Conservation (phyloP, 495 filamentous ascomycete species). For the Pyrenula aspistea region DNA sequence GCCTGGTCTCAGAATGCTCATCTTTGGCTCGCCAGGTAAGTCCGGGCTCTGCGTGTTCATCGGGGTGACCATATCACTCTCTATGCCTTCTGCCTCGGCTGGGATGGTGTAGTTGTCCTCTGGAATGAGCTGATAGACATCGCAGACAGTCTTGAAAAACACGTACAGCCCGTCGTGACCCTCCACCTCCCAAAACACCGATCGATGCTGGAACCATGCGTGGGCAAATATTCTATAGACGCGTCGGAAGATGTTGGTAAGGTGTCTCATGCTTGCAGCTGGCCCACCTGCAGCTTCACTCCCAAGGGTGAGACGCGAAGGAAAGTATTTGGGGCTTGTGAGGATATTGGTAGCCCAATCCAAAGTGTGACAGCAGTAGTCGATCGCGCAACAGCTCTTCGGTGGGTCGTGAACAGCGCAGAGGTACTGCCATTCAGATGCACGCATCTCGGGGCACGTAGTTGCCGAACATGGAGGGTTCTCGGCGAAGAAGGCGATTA, state of each 20-base stretch:
- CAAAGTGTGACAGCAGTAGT: conserved; percentile 96
- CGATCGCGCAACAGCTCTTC: conserved; percentile 92
- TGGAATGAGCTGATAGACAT: conserved; percentile 75
- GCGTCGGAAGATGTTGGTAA: conserved; percentile 87
- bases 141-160: conserved; percentile 94
- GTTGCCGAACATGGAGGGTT: conserved; percentile 69
- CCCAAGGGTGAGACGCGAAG: conserved; percentile 67
- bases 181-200: conserved; percentile 96
- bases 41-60: conserved; percentile 18
- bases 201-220: conserved; percentile 94
- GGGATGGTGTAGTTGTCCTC: conserved; percentile 94
- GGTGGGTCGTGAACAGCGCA: conserved; percentile 95
- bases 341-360: conserved; percentile 92
- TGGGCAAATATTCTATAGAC: conserved; percentile 96
- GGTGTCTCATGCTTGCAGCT: conserved; percentile 58
- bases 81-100: conserved; percentile 75
- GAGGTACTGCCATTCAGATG: conserved; percentile 96
- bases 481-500: conserved; percentile 87
- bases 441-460: conserved; percentile 96
- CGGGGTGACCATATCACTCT: conserved; percentile 14
- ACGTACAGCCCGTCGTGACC: conserved; percentile 75
- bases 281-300: conserved; percentile 47
- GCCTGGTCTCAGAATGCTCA: conserved; percentile 21
- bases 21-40: conserved; percentile 13
- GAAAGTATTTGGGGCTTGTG: conserved; percentile 83